Percentiles rank a stretch among this genome's conserved stretches.
phyloP scores from a whole-genome alignment of 495 filamentous ascomycete genomes.

The Bathelium albidoporum region DNA sequence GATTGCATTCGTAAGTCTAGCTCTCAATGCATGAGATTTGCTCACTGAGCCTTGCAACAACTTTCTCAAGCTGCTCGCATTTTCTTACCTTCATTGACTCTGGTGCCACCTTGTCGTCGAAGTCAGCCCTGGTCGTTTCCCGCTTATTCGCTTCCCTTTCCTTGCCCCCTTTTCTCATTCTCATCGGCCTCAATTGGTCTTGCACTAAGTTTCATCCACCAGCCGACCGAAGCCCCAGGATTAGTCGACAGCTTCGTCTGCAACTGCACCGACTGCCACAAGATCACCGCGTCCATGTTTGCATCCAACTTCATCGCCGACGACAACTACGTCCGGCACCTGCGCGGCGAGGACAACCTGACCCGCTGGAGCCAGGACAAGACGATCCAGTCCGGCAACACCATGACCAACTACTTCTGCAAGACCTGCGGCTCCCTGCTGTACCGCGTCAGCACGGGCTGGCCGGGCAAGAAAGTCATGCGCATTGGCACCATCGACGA shows the following conservation, averaged over 20 bases:
- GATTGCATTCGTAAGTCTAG: constrained; percentile 36
- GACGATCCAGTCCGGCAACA: constrained; percentile 35
- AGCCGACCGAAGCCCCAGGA: constrained; percentile 32
- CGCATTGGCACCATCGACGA: constrained; percentile 10
- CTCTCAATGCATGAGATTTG: constrained; percentile 3
- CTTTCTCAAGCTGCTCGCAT: too few species aligned
- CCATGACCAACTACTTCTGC: constrained; percentile 46
- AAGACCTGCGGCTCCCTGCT: constrained; percentile 42
- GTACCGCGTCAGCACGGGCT: constrained; percentile 34
- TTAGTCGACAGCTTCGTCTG: constrained; percentile 44
- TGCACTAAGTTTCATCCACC: constrained; percentile 2
- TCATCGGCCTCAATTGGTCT: too few species aligned
- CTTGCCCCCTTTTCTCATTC: too few species aligned
- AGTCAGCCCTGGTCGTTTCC: too few species aligned
- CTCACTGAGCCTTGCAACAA: too few species aligned
- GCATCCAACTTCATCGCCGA: constrained; percentile 43
- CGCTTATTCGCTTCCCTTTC: too few species aligned
- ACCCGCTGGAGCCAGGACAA: constrained; percentile 31
- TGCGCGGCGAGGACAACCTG: constrained; percentile 39
- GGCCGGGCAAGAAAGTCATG: constrained; percentile 26
- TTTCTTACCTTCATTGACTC: too few species aligned
- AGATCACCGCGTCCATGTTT: constrained; percentile 51
- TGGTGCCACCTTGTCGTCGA: too few species aligned
- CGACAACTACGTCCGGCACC: constrained; percentile 34
- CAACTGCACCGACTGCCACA: constrained; percentile 48